Conservation (phyloP, 345 rosid species). For the Raphanus raphanistrum region DNA sequence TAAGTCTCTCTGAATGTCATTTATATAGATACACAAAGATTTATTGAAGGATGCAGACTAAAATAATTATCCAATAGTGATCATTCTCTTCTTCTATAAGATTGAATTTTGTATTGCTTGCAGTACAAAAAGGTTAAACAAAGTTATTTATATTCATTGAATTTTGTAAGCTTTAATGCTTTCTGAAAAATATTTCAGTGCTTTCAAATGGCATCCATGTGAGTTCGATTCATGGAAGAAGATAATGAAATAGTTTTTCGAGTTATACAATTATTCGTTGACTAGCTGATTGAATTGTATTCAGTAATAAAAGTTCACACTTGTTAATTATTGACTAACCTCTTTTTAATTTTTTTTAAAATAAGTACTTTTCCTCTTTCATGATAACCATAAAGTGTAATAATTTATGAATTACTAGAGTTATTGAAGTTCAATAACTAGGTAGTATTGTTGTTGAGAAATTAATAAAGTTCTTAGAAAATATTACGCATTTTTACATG, state of each 20-base stretch:
- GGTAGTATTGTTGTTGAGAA: background rate
- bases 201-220: constrained; percentile 39
- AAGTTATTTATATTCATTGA: constrained; percentile 14
- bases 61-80: constrained; percentile 25
- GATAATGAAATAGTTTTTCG: background rate
- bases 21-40: background rate
- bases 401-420: constrained; percentile 20
- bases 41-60: constrained; percentile 3
- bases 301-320: constrained; percentile 6
- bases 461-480: background rate
- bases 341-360: background rate
- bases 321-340: background rate
- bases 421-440: constrained; percentile 12
- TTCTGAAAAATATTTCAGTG: constrained; percentile 29
- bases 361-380: constrained; percentile 9
- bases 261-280: constrained; percentile 30
- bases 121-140: constrained; percentile 23
- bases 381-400: constrained; percentile 8
- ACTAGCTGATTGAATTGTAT: background rate
- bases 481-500: background rate
- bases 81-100: constrained; percentile 10
- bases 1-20: background rate
- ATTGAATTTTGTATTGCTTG: constrained; percentile 32
- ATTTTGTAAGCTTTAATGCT: constrained; percentile 25
- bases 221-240: constrained; percentile 27